These are phyloP conservation scores for Candida gigantensis DNA, from an alignment of 1,139 yeast genomes.

Conservation along the genomic window DNA sequence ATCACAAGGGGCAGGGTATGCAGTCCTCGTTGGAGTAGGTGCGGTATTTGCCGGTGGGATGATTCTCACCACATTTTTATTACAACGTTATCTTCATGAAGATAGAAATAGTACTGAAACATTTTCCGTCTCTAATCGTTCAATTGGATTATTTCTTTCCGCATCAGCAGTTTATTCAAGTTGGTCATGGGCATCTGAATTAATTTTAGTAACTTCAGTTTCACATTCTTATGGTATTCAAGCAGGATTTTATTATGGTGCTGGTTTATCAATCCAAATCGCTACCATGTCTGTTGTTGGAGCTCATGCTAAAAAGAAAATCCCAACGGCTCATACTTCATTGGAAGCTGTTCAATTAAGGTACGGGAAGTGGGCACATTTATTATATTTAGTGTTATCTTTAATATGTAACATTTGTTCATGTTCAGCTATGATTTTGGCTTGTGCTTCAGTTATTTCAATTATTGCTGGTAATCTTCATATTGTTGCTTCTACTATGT, in stretches of 20 bases:
- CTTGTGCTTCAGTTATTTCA: slow-evolving; percentile 37
- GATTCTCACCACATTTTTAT: slow-evolving; percentile 26
- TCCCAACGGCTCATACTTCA: slow-evolving; percentile 31
- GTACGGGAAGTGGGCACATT: slow-evolving; percentile 32
- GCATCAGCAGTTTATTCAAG: slow-evolving; percentile 30
- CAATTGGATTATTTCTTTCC: slow-evolving; percentile 27
- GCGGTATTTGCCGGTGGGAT: slow-evolving; percentile 32
- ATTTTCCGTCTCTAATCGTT: slow-evolving; percentile 31
- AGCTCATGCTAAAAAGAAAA: slow-evolving; percentile 31
- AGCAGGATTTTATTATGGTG: slow-evolving; percentile 28
- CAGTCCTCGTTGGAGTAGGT: slow-evolving; percentile 32
- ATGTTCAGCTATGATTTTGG: slow-evolving; percentile 36
- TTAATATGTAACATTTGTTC: slow-evolving; percentile 34
- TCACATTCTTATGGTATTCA: slow-evolving; percentile 31
- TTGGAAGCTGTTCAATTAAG: slow-evolving; percentile 32
- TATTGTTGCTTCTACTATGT: slow-evolving; percentile 32
- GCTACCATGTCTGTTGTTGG: slow-evolving; percentile 30
- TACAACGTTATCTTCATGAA: slow-evolving; percentile 27
- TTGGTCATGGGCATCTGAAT: slow-evolving; percentile 37
- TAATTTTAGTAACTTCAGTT: slow-evolving; percentile 29
- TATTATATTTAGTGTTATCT: slow-evolving; percentile 32
- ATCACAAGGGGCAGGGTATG: slow-evolving; percentile 30
- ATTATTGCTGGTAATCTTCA: slow-evolving; percentile 35
- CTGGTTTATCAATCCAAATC: slow-evolving; percentile 32
- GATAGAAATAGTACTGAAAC: slow-evolving; percentile 31